phyloP scores from a whole-genome alignment of 129 eudicot species.

The Chrysanthemum lavandulifolium region DNA sequence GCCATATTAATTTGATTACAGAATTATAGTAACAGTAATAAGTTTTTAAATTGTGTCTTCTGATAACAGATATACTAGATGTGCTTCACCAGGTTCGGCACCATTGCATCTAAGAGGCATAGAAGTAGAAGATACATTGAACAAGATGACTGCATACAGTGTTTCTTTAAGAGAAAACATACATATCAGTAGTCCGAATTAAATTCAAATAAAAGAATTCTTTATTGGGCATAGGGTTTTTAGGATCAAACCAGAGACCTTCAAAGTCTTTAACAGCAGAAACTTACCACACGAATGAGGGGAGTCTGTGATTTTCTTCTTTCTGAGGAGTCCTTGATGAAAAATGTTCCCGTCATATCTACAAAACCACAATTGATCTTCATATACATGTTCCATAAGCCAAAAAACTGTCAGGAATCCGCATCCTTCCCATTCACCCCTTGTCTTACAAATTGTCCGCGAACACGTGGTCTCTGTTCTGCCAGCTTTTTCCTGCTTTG shows the following conservation, averaged over 20 bases:
- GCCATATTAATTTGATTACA: no score
- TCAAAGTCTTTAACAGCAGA: slow-evolving; percentile 18
- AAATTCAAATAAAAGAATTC: slow-evolving; percentile 8
- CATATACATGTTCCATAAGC: slow-evolving; percentile 29
- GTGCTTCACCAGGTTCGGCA: no score
- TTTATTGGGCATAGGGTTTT: slow-evolving; percentile 23
- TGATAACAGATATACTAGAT: no score
- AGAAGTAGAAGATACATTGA: slow-evolving; percentile 21
- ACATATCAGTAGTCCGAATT: not conserved
- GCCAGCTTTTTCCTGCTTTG: slow-evolving; percentile 78
- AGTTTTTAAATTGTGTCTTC: no score
- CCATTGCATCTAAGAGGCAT: slow-evolving; percentile 8
- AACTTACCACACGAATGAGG: slow-evolving; percentile 26
- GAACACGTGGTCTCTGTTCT: slow-evolving; percentile 73
- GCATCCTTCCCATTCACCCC: slow-evolving; percentile 45
- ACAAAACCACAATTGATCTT: slow-evolving; percentile 28
- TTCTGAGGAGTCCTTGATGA: slow-evolving; percentile 20
- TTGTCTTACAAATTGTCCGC: slow-evolving; percentile 72
- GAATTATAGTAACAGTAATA: no score
- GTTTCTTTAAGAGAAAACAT: slow-evolving; percentile 17
- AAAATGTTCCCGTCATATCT: slow-evolving; percentile 36
- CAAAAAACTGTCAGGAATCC: slow-evolving; percentile 35
- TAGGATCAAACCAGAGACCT: slow-evolving; percentile 22
- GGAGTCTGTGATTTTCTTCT: slow-evolving; percentile 21
- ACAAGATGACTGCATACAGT: slow-evolving; percentile 18